phyloP scores from a whole-genome alignment of 2,329 filamentous ascomycete species.

The Aspergillus pseudonomiae region DNA sequence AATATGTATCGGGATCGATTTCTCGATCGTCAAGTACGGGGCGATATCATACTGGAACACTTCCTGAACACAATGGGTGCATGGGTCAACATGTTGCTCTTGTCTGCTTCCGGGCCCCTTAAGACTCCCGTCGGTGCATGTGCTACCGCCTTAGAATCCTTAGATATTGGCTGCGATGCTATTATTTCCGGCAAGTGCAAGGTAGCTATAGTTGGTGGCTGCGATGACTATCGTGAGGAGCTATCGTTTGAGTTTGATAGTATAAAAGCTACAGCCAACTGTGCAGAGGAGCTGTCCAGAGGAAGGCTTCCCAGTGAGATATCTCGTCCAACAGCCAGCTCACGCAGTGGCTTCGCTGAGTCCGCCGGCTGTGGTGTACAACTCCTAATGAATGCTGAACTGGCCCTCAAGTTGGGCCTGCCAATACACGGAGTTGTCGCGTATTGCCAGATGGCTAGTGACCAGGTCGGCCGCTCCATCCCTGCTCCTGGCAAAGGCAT shows the following conservation, averaged over 20 bases:
- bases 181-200: conserved; percentile 96
- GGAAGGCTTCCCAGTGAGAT: conserved; percentile 92
- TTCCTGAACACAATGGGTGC: conserved; percentile 99
- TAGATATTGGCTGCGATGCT: conserved; percentile 95
- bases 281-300: conserved; percentile 88
- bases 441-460: conserved; percentile 88
- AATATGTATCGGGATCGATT: conserved; percentile 97
- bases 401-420: conserved; percentile 15
- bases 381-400: conserved; percentile 54
- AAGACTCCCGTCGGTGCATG: conserved; percentile 97
- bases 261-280: conserved; percentile 98
- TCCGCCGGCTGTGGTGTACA: conserved; percentile 95
- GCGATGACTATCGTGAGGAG: conserved; percentile 97
- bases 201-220: conserved; percentile 92
- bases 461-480: conserved; percentile 96
- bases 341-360: conserved; percentile 96
- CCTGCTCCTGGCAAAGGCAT: conserved; percentile 88
- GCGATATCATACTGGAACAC: conserved; percentile 92
- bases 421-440: conserved; percentile 85
- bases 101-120: conserved; percentile 94
- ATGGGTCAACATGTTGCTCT: conserved; percentile 98
- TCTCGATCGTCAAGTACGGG: conserved; percentile 61
- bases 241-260: conserved; percentile 98
- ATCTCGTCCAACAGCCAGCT: conserved; percentile 93
- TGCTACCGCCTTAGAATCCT: conserved; percentile 90